phyloP scores from a whole-genome alignment of 1,284 basidiomycete genomes.

The Vanrija humicola region DNA sequence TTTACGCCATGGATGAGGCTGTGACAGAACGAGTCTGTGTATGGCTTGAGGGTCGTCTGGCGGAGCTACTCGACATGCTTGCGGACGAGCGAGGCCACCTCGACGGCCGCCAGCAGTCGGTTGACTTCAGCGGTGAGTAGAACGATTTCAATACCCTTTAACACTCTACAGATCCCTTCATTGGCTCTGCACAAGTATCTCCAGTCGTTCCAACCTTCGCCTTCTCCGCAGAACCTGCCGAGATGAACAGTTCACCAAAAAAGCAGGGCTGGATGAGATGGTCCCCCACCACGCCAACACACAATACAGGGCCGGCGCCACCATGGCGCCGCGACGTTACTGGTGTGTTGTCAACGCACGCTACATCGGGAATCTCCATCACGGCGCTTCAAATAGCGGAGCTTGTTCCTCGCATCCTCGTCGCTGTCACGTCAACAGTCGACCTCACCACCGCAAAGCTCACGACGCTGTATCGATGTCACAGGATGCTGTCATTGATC shows the following conservation, averaged over 20 bases:
- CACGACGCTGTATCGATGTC: constrained; percentile 55
- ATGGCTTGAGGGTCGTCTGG: constrained; percentile 47
- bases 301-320: constrained; percentile 5
- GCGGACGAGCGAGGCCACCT: constrained; percentile 19
- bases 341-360: constrained; percentile 27
- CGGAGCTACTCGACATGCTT: constrained; percentile 22
- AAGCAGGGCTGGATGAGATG: constrained; percentile 28
- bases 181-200: background rate
- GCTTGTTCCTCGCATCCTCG: constrained; percentile 29
- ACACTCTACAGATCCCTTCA: background rate
- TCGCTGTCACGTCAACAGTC: constrained; percentile 29
- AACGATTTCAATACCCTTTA: background rate
- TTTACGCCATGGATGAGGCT: constrained; percentile 40
- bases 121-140: constrained; percentile 9
- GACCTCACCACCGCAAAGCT: constrained; percentile 24
- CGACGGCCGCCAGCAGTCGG: background rate
- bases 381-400: constrained; percentile 20
- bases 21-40: constrained; percentile 51
- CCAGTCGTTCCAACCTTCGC: constrained; percentile 16
- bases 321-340: constrained; percentile 11
- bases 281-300: constrained; percentile 21
- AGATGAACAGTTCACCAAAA: background rate
- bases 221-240: constrained; percentile 12
- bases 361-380: constrained; percentile 4
- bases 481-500: constrained; percentile 59